Conservation (phyloP, 176 grass and related monocot genomes). For the Triticum urartu region DNA sequence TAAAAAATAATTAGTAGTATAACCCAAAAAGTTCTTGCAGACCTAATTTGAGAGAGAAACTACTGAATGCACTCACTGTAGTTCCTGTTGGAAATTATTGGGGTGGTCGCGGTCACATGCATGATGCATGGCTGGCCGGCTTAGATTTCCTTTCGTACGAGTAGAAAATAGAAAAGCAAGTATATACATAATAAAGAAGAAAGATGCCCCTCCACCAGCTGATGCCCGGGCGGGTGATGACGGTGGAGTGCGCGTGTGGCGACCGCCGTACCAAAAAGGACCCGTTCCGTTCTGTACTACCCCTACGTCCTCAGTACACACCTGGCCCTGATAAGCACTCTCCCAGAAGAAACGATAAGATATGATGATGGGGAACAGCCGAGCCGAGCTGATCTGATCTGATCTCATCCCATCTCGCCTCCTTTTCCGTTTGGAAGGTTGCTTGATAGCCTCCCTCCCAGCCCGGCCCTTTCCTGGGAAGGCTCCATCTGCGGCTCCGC, state of each 20-base stretch:
- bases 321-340: conserved; percentile 42
- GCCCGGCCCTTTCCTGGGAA: not conserved
- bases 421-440: not conserved
- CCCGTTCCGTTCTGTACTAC: not conserved
- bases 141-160: not conserved
- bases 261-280: conserved; percentile 25
- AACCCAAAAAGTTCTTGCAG: not conserved
- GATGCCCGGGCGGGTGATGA: not conserved
- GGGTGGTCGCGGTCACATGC: not conserved
- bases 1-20: not conserved
- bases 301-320: not conserved
- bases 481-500: not conserved
- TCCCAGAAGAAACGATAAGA: not conserved
- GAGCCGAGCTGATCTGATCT: not conserved
- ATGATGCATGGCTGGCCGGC: not conserved
- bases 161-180: not conserved
- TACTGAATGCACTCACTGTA: not conserved
- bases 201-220: not conserved
- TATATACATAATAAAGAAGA: not conserved
- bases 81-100: not conserved
- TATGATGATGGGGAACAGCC: not conserved
- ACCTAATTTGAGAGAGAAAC: not conserved
- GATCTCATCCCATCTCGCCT: not conserved
- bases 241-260: not conserved
- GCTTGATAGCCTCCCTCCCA: too few species aligned